Base-by-base conservation (phyloP, 2,329 filamentous ascomycete species). In the Blastomyces gilchristii region DNA sequence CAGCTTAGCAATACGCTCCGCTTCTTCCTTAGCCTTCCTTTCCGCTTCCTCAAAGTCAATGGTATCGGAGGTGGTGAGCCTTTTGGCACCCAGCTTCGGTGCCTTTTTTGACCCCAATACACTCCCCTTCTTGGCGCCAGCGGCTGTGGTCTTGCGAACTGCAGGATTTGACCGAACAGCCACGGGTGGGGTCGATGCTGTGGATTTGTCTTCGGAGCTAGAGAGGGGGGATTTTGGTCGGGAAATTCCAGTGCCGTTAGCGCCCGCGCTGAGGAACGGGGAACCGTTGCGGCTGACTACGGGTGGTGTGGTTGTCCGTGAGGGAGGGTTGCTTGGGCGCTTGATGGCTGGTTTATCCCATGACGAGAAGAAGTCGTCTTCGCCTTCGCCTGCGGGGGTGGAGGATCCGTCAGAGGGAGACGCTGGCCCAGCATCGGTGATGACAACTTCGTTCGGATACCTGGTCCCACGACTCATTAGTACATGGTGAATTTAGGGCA, bases 271-370 rank as follows among this genome's bases (percentile, higher is more conserved):
- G 65, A 97, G 82, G 82, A 97, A 96, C 1, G 94, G 93, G n/a
- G 93, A 97, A 4, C 86, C 84, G 12, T 89, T 92, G 69, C 92
- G 88, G 70, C 88, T 88, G 69, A 90, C 83, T 12, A 89, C 85
- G 3, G 90, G 87, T 16, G 93, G 93, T 2, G 94, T 97, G 60
- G 86, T 87, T 53, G 90, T 94, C 72, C 94, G 88, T 47, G 93
- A 97, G 53, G 94, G 84, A 18, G 94, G 93, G 68, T 96, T 96
- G 67, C 91, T 97, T 45, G 93, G 93, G 70, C 91, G 87, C 82
- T 97, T 99, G 78, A 99, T 95, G 4, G 91, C 85, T 28, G 94
- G 94, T 80, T 97, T 97, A 73, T 97, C 94, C 94, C 93, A 99
- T 0, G 91, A 97, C 11, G 93, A 96, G 79, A 99, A 99, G 82